Evolutionary conservation across 1,284 basidiomycete genomes (phyloP), one percentile per base, ranked within the genome.

Genomic region (Austropuccinia psidii): DNA sequence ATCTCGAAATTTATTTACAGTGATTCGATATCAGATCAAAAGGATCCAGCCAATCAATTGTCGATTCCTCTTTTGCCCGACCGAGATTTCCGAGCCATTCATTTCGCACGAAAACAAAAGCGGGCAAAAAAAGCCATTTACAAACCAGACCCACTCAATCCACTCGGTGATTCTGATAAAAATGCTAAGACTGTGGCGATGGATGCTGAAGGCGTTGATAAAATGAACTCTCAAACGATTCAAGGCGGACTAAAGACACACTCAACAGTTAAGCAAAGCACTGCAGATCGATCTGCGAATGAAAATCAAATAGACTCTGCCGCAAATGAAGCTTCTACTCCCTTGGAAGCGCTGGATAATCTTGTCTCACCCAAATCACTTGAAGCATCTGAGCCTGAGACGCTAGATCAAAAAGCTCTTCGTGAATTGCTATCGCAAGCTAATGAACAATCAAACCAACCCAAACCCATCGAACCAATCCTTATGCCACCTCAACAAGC

Each of bases 31-130:
- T 3, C 19, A 27, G 24, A 27, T n/a, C 3, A 58, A 31, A n/a
- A 43, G n/a, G 33, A 19, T 54, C 11, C 17, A 39, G 17, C 1
- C 39, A 19, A 55, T 31, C 50, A 27, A 4, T 31, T 68, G 1
- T 31, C 52, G 39, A 68, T 68, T 21, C 52, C 66, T 11, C 31
- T 52, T 4, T 39, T 68, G 7, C 66, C 66, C 5, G 50, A 68
- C 37, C 66, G 66, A 29, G 66, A 68, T 45, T 68, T 68, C 54
- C 49, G 66, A 29, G 49, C 66, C 21, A 58, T 68, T 19, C 50
- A 68, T 68, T 24, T 68, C 24, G 37, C 49, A 15, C 27, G 37
- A 37, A 68, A 68, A 39, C 39, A 50, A 24, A 68, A 68, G 35
- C 33, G 50, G 27, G 31, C 33, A 2, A 57, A 55, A 31, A 68